Percentiles rank a stretch among this genome's conserved stretches.
Evolutionary conservation across 2,329 filamentous ascomycete genomes (phyloP).

Genomic region (Parascedosporium putredinis): DNA sequence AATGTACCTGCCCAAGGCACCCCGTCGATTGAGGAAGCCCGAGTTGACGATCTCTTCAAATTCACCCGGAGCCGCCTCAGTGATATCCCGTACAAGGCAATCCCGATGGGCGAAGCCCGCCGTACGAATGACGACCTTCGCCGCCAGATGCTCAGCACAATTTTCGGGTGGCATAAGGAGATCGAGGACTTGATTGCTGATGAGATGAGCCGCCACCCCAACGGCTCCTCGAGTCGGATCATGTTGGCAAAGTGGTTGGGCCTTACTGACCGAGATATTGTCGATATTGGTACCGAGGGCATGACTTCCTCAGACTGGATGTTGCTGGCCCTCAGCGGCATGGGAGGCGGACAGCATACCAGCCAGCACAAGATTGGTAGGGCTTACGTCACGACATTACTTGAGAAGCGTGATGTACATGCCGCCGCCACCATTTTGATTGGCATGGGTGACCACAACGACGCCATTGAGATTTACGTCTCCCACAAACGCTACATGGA

Average conservation of each 20-base stretch:
- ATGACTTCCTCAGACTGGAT: conserved; percentile 96
- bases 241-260: conserved; percentile 89
- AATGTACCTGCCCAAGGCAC: conserved; percentile 66
- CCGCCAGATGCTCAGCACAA: conserved; percentile 80
- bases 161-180: conserved; percentile 91
- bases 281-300: conserved; percentile 70
- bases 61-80: conserved; percentile 70
- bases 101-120: conserved; percentile 43
- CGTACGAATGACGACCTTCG: conserved; percentile 72
- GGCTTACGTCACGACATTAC: conserved; percentile 78
- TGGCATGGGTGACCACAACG: conserved; percentile 82
- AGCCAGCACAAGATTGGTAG: conserved; percentile 86
- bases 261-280: conserved; percentile 69
- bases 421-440: conserved; percentile 88
- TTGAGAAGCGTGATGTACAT: conserved; percentile 85
- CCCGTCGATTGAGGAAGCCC: not conserved
- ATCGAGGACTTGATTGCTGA: conserved; percentile 73
- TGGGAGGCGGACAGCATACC: conserved; percentile 56
- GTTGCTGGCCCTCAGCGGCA: conserved; percentile 81
- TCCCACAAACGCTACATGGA: conserved; percentile 90
- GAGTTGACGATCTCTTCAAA: conserved; percentile 72
- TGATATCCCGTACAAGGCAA: conserved; percentile 70
- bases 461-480: conserved; percentile 93
- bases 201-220: conserved; percentile 65
- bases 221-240: conserved; percentile 67